phyloP scores from a whole-genome alignment of 441 rosid genomes.

The Theobroma grandiflorum region DNA sequence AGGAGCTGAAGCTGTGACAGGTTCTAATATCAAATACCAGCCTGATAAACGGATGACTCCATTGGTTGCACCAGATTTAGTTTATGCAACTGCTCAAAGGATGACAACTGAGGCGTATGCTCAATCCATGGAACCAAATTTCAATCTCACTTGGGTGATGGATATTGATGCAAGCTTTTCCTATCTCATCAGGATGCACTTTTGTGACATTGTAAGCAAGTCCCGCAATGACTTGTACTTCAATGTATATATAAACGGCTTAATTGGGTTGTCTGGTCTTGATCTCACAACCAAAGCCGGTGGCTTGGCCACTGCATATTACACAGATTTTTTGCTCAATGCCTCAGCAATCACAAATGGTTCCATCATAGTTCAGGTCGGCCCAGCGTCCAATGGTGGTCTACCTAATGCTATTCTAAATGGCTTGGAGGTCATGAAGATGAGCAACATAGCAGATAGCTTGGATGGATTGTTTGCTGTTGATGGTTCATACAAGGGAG shows the following conservation, averaged over 20 bases:
- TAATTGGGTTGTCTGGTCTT: constrained; percentile 40
- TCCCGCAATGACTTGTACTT: constrained; percentile 55
- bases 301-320: constrained; percentile 45
- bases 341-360: constrained; percentile 46
- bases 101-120: constrained; percentile 48
- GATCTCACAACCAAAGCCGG: constrained; percentile 51
- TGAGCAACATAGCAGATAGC: constrained; percentile 57
- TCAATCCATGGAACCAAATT: constrained; percentile 45
- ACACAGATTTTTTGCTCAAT: constrained; percentile 48
- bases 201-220: constrained; percentile 68
- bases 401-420: constrained; percentile 58
- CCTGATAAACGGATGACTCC: constrained; percentile 44
- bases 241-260: constrained; percentile 53
- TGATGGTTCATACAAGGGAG: constrained; percentile 46
- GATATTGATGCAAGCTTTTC: constrained; percentile 48
- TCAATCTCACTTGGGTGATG: constrained; percentile 66
- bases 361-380: constrained; percentile 55
- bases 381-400: constrained; percentile 44
- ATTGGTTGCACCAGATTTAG: constrained; percentile 50
- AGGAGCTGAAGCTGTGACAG: constrained; percentile 42
- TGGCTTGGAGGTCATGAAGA: constrained; percentile 63
- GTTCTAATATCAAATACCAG: constrained; percentile 43
- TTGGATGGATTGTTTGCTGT: constrained; percentile 49
- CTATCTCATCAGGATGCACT: constrained; percentile 61
- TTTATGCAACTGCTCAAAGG: constrained; percentile 48